phyloP scores from a whole-genome alignment of 345 rosid species.

The Adansonia digitata region DNA sequence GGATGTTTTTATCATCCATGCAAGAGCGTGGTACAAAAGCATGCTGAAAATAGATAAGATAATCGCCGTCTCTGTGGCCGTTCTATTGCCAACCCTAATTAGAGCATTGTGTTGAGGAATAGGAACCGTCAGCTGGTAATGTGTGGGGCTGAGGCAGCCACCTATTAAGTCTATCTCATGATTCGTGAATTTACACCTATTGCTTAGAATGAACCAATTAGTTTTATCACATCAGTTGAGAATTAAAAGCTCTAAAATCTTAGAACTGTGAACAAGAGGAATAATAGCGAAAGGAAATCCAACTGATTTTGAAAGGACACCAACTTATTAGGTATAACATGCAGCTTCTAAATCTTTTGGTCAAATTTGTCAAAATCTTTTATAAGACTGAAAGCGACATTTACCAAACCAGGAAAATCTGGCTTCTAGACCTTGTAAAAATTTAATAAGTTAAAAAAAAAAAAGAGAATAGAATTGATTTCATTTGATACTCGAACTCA shows the following conservation, averaged over 20 bases:
- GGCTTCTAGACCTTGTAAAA: conserved; percentile 7
- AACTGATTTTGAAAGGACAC: conserved; percentile 1
- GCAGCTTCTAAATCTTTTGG: neutral
- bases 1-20: no score
- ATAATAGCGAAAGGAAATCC: neutral
- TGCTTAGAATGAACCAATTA: neutral
- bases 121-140: neutral
- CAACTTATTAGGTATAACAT: neutral
- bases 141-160: neutral
- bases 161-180: neutral
- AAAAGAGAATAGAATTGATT: neutral
- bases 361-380: neutral
- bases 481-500: no score
- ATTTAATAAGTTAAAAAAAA: neutral
- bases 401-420: neutral
- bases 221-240: neutral
- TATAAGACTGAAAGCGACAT: neutral
- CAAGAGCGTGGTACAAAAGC: no score
- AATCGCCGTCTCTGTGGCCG: no score
- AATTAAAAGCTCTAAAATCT: neutral
- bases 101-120: neutral
- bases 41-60: no score
- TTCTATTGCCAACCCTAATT: no score
- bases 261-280: neutral
- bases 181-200: neutral